Conservation (phyloP, 495 filamentous ascomycete species). For the Penicillium coffeae region DNA sequence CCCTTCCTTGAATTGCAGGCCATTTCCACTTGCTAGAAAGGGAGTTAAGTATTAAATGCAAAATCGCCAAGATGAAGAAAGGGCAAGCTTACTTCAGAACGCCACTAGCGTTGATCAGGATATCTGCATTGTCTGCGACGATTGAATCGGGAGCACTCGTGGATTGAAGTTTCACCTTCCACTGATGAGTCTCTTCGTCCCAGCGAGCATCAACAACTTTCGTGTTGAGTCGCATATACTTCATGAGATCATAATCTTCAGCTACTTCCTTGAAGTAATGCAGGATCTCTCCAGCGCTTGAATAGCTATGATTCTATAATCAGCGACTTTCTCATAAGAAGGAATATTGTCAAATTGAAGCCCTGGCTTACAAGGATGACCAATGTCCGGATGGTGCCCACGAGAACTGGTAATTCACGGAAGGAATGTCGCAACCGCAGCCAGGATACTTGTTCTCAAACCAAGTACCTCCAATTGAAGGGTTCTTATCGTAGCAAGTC, state of each 20-base stretch:
- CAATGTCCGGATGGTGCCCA: too few species aligned
- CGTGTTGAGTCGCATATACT: constrained; percentile 10
- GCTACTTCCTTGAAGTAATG: constrained; percentile 42
- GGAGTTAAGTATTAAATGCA: not conserved
- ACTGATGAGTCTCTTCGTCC: constrained; percentile 31
- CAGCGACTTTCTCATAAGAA: too few species aligned
- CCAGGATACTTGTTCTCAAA: too few species aligned
- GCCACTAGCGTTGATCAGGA: constrained; percentile 11
- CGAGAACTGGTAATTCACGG: too few species aligned
- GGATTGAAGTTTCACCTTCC: constrained; percentile 5
- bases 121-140: constrained; percentile 5
- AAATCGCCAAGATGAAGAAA: not conserved
- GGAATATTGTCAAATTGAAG: too few species aligned
- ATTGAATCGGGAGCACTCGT: too few species aligned
- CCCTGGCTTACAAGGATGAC: too few species aligned
- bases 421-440: too few species aligned
- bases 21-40: constrained; percentile 33
- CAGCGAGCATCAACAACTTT: constrained; percentile 14
- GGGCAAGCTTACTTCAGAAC: constrained; percentile 11
- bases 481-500: too few species aligned
- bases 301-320: too few species aligned
- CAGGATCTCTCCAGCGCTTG: constrained; percentile 46
- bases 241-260: constrained; percentile 10
- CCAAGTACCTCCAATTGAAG: too few species aligned
- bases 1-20: constrained; percentile 45